Percentiles rank a stretch among this genome's conserved stretches.
phyloP scores from a whole-genome alignment of 805 yeast species.

The Cyberlindnera lachancei region DNA sequence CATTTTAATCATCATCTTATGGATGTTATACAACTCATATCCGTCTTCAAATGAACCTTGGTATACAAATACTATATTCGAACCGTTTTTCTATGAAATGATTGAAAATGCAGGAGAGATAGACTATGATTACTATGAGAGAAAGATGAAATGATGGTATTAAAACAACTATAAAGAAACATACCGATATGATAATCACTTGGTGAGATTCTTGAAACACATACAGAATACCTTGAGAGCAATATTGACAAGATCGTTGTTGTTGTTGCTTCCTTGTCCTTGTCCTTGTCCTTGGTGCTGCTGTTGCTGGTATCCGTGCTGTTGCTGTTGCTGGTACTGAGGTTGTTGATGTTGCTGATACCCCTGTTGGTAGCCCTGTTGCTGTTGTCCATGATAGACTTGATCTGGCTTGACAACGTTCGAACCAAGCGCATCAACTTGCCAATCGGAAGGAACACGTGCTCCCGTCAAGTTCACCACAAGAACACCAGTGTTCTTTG shows the following conservation, averaged over 20 bases:
- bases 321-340: slow-evolving; percentile 11
- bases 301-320: slow-evolving; percentile 15
- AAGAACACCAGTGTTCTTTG: slow-evolving; percentile 73
- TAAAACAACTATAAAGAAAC: not conserved
- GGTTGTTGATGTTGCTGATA: slow-evolving; percentile 14
- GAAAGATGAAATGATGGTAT: not conserved
- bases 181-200: slow-evolving; percentile 2
- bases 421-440: slow-evolving; percentile 10
- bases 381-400: slow-evolving; percentile 25
- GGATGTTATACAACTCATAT: not conserved
- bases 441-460: slow-evolving; percentile 34
- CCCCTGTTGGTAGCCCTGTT: slow-evolving; percentile 15
- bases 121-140: slow-evolving; percentile 18
- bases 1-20: not conserved
- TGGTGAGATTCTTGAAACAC: slow-evolving; percentile 25
- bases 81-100: slow-evolving; percentile 9
- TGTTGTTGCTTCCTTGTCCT: slow-evolving; percentile 7
- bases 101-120: slow-evolving; percentile 13
- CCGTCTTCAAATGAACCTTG: slow-evolving; percentile 6
- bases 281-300: too few relatives aligned
- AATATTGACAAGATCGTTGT: slow-evolving; percentile 9
- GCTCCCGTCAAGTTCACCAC: slow-evolving; percentile 55
- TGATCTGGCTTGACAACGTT: slow-evolving; percentile 20
- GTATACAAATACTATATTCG: slow-evolving; percentile 14
- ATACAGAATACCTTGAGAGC: slow-evolving; percentile 27